phyloP scores from a whole-genome alignment of 129 eudicot genomes.

The Flaveria brownii region DNA sequence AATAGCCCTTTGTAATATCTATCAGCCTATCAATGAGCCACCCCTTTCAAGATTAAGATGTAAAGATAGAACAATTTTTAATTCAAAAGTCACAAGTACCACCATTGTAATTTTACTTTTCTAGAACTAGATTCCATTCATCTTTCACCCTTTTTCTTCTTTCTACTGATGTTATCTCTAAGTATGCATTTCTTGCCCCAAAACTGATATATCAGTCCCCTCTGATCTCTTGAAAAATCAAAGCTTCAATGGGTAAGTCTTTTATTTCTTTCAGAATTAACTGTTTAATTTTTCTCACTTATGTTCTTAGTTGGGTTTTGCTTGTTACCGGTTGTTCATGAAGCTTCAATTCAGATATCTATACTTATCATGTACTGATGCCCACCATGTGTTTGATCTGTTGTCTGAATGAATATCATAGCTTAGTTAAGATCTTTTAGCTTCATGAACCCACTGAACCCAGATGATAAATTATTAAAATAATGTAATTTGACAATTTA shows the following conservation, averaged over 20 bases:
- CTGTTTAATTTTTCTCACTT: constrained; percentile 8
- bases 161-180: constrained; percentile 14
- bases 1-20: no score
- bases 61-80: constrained; percentile 23
- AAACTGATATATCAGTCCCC: not conserved
- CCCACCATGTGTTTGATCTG: constrained; percentile 8
- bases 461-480: not conserved
- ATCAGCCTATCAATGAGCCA: constrained; percentile 16
- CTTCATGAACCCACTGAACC: not conserved
- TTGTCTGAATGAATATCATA: constrained; percentile 9
- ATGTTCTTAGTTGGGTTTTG: constrained; percentile 10
- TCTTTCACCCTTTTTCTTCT: constrained; percentile 22
- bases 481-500: not conserved
- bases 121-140: constrained; percentile 26
- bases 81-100: constrained; percentile 24
- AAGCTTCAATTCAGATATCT: not conserved
- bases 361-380: no score
- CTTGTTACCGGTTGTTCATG: constrained; percentile 18
- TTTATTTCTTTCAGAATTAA: not conserved
- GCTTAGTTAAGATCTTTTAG: not conserved
- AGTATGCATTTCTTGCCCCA: constrained; percentile 18
- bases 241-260: constrained; percentile 41
- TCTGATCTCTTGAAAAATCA: constrained; percentile 19
- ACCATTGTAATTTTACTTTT: constrained; percentile 30
- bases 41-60: constrained; percentile 29